Evolutionary conservation across 352 stramenopile species (phyloP).

Genomic region (Phytophthora nicotianae): DNA sequence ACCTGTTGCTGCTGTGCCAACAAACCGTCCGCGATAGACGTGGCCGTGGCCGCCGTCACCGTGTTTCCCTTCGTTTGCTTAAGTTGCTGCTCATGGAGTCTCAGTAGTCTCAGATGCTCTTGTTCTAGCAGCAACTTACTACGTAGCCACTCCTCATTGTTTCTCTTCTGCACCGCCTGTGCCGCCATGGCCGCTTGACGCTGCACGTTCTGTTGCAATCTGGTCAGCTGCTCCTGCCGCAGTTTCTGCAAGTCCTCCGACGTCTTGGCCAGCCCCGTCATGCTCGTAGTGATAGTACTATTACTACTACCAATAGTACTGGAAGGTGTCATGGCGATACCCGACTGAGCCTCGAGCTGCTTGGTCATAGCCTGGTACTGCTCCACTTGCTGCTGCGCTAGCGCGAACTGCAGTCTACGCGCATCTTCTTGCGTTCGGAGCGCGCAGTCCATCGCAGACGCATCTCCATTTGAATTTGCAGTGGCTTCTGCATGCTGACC

Average conservation of each 20-base stretch:
- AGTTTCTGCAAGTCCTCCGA: constrained; percentile 53
- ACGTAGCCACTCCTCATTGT: constrained; percentile 44
- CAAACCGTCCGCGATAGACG: constrained; percentile 41
- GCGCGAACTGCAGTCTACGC: constrained; percentile 40
- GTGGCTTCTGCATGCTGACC: constrained; percentile 17
- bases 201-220: constrained; percentile 59
- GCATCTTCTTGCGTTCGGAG: constrained; percentile 30
- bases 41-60: constrained; percentile 20
- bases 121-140: constrained; percentile 55
- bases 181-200: constrained; percentile 40
- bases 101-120: constrained; percentile 43
- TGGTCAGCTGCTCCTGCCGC: constrained; percentile 52
- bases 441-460: constrained; percentile 18
- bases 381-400: constrained; percentile 52
- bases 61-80: constrained; percentile 28
- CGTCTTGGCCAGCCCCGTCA: constrained; percentile 29
- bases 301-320: constrained; percentile 3
- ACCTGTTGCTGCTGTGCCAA: constrained; percentile 55
- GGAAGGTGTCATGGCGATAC: constrained; percentile 21
- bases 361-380: constrained; percentile 35
- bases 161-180: constrained; percentile 37
- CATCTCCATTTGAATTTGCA: constrained; percentile 20
- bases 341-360: constrained; percentile 24
- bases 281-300: not conserved
- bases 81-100: constrained; percentile 43